Conservation (phyloP, 768 basidiomycete species). For the Boletus bicolor region DNA sequence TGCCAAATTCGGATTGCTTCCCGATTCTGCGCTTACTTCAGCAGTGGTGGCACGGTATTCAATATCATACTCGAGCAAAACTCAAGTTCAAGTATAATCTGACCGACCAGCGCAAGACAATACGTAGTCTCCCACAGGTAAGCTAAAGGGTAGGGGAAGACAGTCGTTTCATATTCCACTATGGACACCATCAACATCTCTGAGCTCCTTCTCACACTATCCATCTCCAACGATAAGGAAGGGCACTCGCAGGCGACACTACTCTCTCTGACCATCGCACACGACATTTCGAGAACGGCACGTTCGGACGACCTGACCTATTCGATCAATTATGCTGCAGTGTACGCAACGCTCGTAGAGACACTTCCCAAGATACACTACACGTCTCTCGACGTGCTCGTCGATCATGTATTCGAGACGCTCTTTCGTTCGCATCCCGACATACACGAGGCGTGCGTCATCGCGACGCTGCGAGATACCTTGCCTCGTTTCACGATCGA, state of each 20-base stretch:
- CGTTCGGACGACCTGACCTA: slow-evolving; percentile 49
- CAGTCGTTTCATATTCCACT: neutral
- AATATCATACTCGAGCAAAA: no score
- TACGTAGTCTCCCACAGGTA: neutral
- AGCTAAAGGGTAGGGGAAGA: neutral
- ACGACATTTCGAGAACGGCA: slow-evolving; percentile 51
- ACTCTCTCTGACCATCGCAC: slow-evolving; percentile 47
- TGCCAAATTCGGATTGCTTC: neutral
- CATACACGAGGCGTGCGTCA: slow-evolving; percentile 40
- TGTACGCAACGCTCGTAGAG: slow-evolving; percentile 30
- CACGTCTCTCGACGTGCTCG: slow-evolving; percentile 45
- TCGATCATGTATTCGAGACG: slow-evolving; percentile 37
- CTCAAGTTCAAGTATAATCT: no score
- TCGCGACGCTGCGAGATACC: slow-evolving; percentile 47
- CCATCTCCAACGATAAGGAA: slow-evolving; percentile 33
- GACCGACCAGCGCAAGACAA: neutral
- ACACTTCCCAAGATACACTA: slow-evolving; percentile 30
- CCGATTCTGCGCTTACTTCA: neutral
- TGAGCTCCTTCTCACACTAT: slow-evolving; percentile 43
- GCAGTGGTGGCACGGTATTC: neutral
- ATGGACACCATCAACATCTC: slow-evolving; percentile 44
- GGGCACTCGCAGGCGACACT: slow-evolving; percentile 47
- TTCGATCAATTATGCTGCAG: slow-evolving; percentile 63
- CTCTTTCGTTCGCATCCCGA: slow-evolving; percentile 36
- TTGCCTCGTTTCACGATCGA: slow-evolving; percentile 43